phyloP scores from a whole-genome alignment of 1,284 basidiomycete genomes.

The Moesziomyces parantarcticus region DNA sequence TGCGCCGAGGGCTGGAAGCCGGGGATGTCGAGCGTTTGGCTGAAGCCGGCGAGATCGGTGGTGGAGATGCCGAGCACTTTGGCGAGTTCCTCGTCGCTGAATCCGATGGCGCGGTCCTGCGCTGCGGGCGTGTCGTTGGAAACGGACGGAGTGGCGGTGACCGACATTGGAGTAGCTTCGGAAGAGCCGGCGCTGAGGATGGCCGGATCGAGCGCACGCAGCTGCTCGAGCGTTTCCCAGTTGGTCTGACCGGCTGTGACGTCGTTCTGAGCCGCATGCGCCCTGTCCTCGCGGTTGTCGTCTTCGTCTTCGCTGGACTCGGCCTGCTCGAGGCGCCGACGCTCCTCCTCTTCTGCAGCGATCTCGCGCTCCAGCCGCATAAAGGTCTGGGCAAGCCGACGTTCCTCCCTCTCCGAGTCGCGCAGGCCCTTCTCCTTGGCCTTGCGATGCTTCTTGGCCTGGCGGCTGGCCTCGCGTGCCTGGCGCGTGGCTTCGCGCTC shows the following conservation, averaged over 20 bases:
- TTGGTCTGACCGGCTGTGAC: background rate
- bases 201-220: conserved; percentile 1
- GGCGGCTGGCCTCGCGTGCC: conserved; percentile 31
- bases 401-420: conserved; percentile 37
- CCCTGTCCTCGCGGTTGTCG: background rate
- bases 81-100: conserved; percentile 48
- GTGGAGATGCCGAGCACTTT: conserved; percentile 46
- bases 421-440: conserved; percentile 30
- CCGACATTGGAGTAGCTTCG: conserved; percentile 10
- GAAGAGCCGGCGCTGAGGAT: conserved; percentile 8
- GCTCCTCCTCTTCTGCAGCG: conserved; percentile 34
- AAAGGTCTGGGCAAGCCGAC: conserved; percentile 23
- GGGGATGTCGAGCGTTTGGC: conserved; percentile 36
- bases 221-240: background rate
- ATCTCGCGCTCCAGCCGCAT: conserved; percentile 38
- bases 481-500: conserved; percentile 44
- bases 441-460: conserved; percentile 40
- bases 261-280: background rate
- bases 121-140: conserved; percentile 5
- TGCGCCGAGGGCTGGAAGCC: conserved; percentile 4
- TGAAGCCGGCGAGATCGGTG: conserved; percentile 37
- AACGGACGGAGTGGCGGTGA: conserved; percentile 16
- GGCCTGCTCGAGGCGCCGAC: conserved; percentile 25
- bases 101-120: conserved; percentile 17
- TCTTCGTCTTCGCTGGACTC: conserved; percentile 24